Evolutionary conservation across 2,329 filamentous ascomycete species (phyloP), one percentile per base, ranked within the genome.

Genomic region (Verticillium alfalfae): DNA sequence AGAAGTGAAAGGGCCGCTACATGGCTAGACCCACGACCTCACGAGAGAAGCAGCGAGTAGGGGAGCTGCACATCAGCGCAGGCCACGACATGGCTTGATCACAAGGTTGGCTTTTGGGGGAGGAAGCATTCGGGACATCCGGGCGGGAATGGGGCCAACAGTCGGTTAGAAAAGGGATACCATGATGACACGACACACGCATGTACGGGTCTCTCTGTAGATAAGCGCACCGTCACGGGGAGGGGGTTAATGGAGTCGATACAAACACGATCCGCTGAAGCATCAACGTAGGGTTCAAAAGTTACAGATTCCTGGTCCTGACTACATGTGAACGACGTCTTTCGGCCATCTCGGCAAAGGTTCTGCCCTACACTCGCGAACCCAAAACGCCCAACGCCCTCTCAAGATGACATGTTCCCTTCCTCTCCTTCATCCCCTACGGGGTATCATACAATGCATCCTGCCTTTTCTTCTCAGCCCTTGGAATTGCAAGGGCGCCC

Each of bases 1-100:
- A 70, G 59, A 75, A 63, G 69, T 34, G 37, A 45, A 18, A 18
- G 16, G 9, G 45, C 9, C n/a, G 22, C n/a, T 8, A 5, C 36
- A 52, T 18, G 8, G 45, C 18, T 18, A 10, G 45, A 52, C 45
- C 3, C 8, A 13, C 13, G 12, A 4, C 36, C 9, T 9, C 36
- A n/a, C n/a, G 39, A 15, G 15, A 41, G 13, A 7, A 7, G 39
- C 15, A 52, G 9, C 18, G 45, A 5, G 26, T 31, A 4, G 5
- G 26, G 26, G 26, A 31, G 26, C 26, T 31, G 26, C 26, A 31
- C 26, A 31, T 31, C 26, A 31, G 9, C 18, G 45, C 45, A 52
- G 18, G n/a, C 45, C 22, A 31, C 26, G 10, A 22, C 45, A 26
- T 52, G 18, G 22, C 26, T 52, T 13, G 45, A 26, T 5, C 8